Base-by-base conservation (phyloP, 371 early-diverging fungal species). In the Basidiobolus heterosporus region DNA sequence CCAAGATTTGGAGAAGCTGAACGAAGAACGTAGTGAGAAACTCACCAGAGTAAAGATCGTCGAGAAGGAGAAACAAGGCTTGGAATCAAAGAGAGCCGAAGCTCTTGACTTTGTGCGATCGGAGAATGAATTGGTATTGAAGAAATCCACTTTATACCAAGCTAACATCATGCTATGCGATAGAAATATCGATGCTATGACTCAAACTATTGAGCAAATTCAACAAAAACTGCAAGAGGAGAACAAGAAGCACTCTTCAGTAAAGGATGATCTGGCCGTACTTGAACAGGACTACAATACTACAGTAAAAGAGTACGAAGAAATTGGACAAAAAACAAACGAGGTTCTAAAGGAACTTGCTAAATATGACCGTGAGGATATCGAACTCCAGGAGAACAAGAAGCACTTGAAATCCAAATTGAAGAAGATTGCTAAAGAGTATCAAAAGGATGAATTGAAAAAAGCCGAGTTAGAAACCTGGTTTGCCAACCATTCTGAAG, bases 1-100 rank as follows among this genome's bases (percentile, higher is more conserved):
- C 37, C 53, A 57, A 20, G 58, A 64, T 20, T 59, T 95, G 1
- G 92, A 95, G 36, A 61, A 65, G 11, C 48, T 90, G 41, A 81
- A 78, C 44, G 82, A 80, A 44, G 80, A 78, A 44, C 72, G 91
- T 17, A 70, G 78, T 7, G 94, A 92, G 50, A 78, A 82, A 45
- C 62, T 91, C 37, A 82, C 76, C 36, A 73, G 89, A 24, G 81
- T 91, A 38, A 87, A 84, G 53, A 78, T 52, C 41, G 50, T 51
- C 6, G 54, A 56, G 44, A 54, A 54, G 18, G 54, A 58, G 37
- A 52, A 54, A 38, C 36, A 52, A 16, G 23, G 37, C 22, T 46
- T 51, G 18, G 60, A 51, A 80, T 74, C 67, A 5, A 76, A 77
- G 55, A 90, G 87, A 62, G 61, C 67, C 36, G 90, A 90, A 56